Evolutionary conservation across 2,329 filamentous ascomycete genomes (phyloP).

Genomic region (Diplodia scrobiculata): DNA sequence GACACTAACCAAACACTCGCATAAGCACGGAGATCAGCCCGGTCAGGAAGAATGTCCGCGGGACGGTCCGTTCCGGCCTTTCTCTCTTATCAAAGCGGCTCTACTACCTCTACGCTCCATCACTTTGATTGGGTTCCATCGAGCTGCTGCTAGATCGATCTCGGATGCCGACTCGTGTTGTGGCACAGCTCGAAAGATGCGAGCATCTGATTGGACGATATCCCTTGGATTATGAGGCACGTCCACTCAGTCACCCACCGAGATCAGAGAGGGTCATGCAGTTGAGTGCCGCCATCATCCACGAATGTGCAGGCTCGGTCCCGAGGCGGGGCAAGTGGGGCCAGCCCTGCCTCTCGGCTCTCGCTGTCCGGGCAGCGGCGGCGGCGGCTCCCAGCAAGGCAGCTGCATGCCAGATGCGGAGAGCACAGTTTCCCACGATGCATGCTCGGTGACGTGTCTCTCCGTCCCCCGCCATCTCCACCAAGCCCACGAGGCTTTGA

Average conservation of each 20-base stretch:
- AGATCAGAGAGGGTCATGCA: background rate
- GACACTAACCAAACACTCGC: background rate
- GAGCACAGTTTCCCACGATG: background rate
- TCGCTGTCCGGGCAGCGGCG: background rate
- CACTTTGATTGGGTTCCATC: background rate
- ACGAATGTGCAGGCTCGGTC: background rate
- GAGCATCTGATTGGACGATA: background rate
- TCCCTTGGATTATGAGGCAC: too few relatives aligned
- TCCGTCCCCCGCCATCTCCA: background rate
- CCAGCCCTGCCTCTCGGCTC: background rate
- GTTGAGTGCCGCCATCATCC: too few relatives aligned
- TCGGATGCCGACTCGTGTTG: background rate
- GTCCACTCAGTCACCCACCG: background rate
- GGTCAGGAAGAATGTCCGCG: background rate
- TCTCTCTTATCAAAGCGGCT: background rate
- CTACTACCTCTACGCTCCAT: background rate
- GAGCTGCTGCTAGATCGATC: background rate
- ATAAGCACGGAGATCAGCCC: background rate
- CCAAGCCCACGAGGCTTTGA: too few relatives aligned
- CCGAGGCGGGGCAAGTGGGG: constrained; percentile 1
- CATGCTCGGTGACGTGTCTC: background rate
- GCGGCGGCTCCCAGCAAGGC: background rate
- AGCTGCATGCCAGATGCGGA: background rate
- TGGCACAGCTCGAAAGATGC: background rate
- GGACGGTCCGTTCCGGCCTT: background rate